Percentiles rank a stretch among this genome's conserved stretches.
Evolutionary conservation across 192 early-diverging fungal species (phyloP).

Genomic region (Helicostylum pulchrum): DNA sequence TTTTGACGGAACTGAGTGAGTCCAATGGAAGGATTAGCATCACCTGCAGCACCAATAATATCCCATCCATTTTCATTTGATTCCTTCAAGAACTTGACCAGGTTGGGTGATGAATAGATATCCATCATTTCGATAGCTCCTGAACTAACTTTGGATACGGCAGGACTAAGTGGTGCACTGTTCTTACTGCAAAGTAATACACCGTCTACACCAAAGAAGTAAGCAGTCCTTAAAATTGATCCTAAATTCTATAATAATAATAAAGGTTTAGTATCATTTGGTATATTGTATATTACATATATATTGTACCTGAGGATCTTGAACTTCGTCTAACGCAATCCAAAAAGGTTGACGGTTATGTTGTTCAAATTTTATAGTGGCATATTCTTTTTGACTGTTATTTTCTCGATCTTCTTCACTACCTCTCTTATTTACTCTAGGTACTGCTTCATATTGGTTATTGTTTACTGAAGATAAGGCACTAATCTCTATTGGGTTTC

Average conservation of each 20-base stretch:
- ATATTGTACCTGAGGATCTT: constrained; percentile 47
- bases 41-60: constrained; percentile 42
- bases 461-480: background rate
- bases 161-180: constrained; percentile 59
- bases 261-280: background rate
- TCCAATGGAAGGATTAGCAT: background rate
- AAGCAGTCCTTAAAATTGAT: constrained; percentile 60
- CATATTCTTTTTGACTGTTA: background rate
- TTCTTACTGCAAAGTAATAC: constrained; percentile 54
- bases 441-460: constrained; percentile 8
- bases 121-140: constrained; percentile 68
- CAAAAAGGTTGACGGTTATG: constrained; percentile 40
- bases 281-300: background rate
- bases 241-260: constrained; percentile 56
- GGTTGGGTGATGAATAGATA: constrained; percentile 51
- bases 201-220: constrained; percentile 69
- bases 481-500: constrained; percentile 21
- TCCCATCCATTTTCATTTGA: constrained; percentile 48
- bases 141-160: constrained; percentile 64
- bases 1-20: background rate
- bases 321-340: constrained; percentile 53
- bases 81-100: constrained; percentile 54
- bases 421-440: background rate
- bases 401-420: constrained; percentile 12
- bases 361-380: constrained; percentile 6